Evolutionary conservation across 208 protist genomes (phyloP).

Genomic region (Leptomonas pyrrhocoris): DNA sequence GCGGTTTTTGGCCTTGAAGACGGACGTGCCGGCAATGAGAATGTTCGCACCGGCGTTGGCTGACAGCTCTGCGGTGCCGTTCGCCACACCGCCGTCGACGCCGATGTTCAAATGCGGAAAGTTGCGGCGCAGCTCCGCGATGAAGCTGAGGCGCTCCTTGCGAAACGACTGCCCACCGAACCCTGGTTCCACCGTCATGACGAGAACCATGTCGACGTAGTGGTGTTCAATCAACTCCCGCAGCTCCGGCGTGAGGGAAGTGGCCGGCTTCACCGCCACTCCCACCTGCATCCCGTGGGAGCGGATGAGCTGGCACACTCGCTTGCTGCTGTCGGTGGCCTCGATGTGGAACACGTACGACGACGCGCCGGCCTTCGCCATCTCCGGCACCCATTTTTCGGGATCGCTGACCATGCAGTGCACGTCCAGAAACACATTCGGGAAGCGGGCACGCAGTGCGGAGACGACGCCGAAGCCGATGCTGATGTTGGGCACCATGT

Average conservation of each 20-base stretch:
- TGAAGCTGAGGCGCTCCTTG: slow-evolving; percentile 97
- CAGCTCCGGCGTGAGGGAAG: slow-evolving; percentile 56
- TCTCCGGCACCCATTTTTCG: slow-evolving; percentile 83
- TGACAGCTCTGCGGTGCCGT: slow-evolving; percentile 92
- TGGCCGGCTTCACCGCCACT: slow-evolving; percentile 97
- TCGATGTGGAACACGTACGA: slow-evolving; percentile 97
- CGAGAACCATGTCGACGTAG: slow-evolving; percentile 97
- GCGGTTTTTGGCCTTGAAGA: slow-evolving; percentile 89
- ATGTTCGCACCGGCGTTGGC: slow-evolving; percentile 97
- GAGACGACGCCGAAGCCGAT: slow-evolving; percentile 95
- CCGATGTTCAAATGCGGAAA: slow-evolving; percentile 96
- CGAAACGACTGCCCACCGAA: slow-evolving; percentile 99
- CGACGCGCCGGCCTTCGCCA: slow-evolving; percentile 89
- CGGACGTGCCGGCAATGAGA: slow-evolving; percentile 97
- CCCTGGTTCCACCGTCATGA: slow-evolving; percentile 99
- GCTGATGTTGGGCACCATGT: slow-evolving; percentile 98
- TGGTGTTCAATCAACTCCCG: slow-evolving; percentile 69
- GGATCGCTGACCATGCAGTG: slow-evolving; percentile 97
- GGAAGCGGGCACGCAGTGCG: slow-evolving; percentile 83
- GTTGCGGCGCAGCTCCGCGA: slow-evolving; percentile 79
- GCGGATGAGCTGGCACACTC: slow-evolving; percentile 71
- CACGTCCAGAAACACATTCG: slow-evolving; percentile 93
- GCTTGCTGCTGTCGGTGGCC: slow-evolving; percentile 65
- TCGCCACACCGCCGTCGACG: slow-evolving; percentile 98
- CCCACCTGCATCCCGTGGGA: slow-evolving; percentile 91